phyloP scores from a whole-genome alignment of 352 stramenopile genomes.

The Pythium plurisporium region DNA sequence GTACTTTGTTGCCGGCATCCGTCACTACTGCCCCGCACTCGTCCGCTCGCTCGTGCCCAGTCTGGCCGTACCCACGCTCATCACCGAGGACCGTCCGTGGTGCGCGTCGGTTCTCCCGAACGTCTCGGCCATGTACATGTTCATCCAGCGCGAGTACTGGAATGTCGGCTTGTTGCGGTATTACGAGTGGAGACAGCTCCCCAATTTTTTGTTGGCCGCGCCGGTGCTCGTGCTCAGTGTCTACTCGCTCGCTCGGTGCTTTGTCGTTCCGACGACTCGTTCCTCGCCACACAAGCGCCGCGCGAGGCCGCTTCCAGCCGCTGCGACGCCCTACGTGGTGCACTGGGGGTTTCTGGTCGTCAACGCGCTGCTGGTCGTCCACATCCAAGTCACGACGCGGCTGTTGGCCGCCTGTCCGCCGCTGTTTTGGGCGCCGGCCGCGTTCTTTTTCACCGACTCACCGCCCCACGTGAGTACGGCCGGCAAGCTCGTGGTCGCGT shows the following conservation, averaged over 20 bases:
- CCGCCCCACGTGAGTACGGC: constrained; percentile 5
- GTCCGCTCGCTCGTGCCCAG: constrained; percentile 10
- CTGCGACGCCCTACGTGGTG: constrained; percentile 46
- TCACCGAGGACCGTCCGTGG: constrained; percentile 59
- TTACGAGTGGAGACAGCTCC: constrained; percentile 92
- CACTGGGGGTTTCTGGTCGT: constrained; percentile 73
- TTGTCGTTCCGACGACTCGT: constrained; percentile 5
- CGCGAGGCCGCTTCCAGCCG: neutral
- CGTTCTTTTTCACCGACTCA: constrained; percentile 17
- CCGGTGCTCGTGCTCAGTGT: constrained; percentile 79
- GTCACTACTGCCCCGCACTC: constrained; percentile 60
- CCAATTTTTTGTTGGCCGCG: constrained; percentile 92
- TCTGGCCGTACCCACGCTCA: neutral
- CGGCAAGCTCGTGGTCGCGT: constrained; percentile 40
- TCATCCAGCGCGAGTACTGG: constrained; percentile 95
- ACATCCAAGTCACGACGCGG: constrained; percentile 86
- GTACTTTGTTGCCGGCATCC: constrained; percentile 65
- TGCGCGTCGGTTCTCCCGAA: constrained; percentile 62
- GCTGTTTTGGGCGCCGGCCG: constrained; percentile 71
- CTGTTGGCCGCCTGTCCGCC: constrained; percentile 70
- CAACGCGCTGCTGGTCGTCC: constrained; percentile 74
- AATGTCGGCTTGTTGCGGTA: constrained; percentile 93
- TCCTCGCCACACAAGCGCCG: neutral
- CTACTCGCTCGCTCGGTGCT: constrained; percentile 48
- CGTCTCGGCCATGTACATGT: constrained; percentile 89